A percentile compares a stretch with the other conserved stretches of the same genome.
These are phyloP conservation scores for Cladorrhinum sp. DNA, from an alignment of 2,329 filamentous ascomycete species.

Conservation along the genomic window DNA sequence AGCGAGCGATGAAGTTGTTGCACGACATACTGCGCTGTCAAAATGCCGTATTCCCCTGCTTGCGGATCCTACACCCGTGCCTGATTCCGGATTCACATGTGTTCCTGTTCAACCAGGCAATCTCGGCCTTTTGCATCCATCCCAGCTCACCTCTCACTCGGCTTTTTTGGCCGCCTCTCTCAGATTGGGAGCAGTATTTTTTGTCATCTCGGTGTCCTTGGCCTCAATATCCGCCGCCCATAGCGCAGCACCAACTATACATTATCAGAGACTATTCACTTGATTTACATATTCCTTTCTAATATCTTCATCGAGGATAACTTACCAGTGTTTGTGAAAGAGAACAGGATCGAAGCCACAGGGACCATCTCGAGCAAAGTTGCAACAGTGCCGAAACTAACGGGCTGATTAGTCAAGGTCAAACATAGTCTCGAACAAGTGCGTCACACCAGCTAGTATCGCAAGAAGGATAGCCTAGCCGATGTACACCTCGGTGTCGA, in stretches of 20 bases:
- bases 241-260: slow-evolving; percentile 77
- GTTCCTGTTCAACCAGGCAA: slow-evolving; percentile 15
- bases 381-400: slow-evolving; percentile 70
- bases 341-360: slow-evolving; percentile 75
- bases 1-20: slow-evolving; percentile 3
- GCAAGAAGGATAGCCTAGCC: slow-evolving; percentile 2
- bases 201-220: slow-evolving; percentile 48
- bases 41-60: slow-evolving; percentile 24
- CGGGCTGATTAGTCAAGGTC: slow-evolving; percentile 3
- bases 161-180: slow-evolving; percentile 49
- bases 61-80: slow-evolving; percentile 15
- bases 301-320: background rate
- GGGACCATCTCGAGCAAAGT: slow-evolving; percentile 84
- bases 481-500: background rate
- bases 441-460: slow-evolving; percentile 1
- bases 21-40: slow-evolving; percentile 24
- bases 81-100: slow-evolving; percentile 10
- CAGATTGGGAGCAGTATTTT: slow-evolving; percentile 49
- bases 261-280: slow-evolving; percentile 6
- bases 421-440: slow-evolving; percentile 8
- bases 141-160: slow-evolving; percentile 37
- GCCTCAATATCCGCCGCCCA: slow-evolving; percentile 86
- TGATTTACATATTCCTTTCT: background rate
- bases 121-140: slow-evolving; percentile 18
- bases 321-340: slow-evolving; percentile 79